Evolutionary conservation across 2,329 filamentous ascomycete genomes (phyloP).

Genomic region (Penicillium corylophilum): DNA sequence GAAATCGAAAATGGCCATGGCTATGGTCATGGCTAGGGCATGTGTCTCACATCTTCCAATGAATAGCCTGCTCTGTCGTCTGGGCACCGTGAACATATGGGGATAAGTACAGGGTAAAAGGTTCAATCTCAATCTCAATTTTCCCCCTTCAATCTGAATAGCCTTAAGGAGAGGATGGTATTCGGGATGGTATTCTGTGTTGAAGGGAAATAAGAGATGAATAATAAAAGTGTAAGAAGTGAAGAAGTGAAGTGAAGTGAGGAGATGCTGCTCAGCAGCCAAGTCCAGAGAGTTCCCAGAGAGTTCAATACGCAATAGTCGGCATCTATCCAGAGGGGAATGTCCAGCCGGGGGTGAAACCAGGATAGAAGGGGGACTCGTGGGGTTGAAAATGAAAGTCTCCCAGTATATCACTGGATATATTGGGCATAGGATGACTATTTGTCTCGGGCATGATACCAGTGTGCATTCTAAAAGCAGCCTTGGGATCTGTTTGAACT

Average conservation of each 20-base stretch:
- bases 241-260: background rate
- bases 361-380: constrained; percentile 19
- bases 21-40: background rate
- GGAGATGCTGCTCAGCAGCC: background rate
- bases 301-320: background rate
- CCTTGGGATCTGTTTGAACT: constrained; percentile 16
- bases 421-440: constrained; percentile 15
- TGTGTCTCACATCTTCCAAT: background rate
- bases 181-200: background rate
- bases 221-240: constrained; percentile 8
- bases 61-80: background rate
- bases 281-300: background rate
- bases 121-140: background rate
- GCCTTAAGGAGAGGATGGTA: background rate
- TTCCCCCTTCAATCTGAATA: background rate
- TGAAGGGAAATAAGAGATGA: constrained; percentile 7
- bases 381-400: constrained; percentile 27
- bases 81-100: background rate
- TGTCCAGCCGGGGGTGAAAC: constrained; percentile 21
- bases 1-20: background rate
- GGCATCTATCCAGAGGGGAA: constrained; percentile 15
- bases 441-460: constrained; percentile 15
- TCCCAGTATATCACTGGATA: constrained; percentile 26
- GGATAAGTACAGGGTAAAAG: background rate
- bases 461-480: constrained; percentile 12